These are phyloP conservation scores for Russula olivacea DNA, from an alignment of 768 basidiomycete species.

Conservation along the genomic window DNA sequence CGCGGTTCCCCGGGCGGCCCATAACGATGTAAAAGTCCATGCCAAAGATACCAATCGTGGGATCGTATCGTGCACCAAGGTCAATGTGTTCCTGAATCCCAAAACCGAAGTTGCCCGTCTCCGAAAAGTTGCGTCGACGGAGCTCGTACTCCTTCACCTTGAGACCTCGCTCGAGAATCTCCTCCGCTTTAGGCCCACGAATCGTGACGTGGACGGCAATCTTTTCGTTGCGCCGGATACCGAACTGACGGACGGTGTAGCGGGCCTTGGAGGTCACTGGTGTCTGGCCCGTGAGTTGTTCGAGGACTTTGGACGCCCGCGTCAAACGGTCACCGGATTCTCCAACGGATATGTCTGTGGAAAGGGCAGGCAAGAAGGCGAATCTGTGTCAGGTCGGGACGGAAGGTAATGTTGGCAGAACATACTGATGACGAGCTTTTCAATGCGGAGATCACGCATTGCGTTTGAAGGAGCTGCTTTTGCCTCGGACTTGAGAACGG, in stretches of 20 bases:
- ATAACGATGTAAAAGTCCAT: slow-evolving; percentile 16
- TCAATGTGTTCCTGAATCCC: slow-evolving; percentile 37
- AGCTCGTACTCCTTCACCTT: slow-evolving; percentile 99
- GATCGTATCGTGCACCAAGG: slow-evolving; percentile 13
- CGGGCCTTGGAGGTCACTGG: slow-evolving; percentile 87
- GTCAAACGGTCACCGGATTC: slow-evolving; percentile 38
- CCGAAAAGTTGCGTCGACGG: slow-evolving; percentile 94
- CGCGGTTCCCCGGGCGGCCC: slow-evolving; percentile 29
- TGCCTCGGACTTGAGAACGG: slow-evolving; percentile 62
- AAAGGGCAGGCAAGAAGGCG: slow-evolving; percentile 75
- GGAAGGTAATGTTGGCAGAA: no score
- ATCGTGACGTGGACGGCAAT: slow-evolving; percentile 62
- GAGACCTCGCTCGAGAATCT: slow-evolving; percentile 34
- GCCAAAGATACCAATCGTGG: slow-evolving; percentile 13
- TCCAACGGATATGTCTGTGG: slow-evolving; percentile 97
- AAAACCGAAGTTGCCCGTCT: slow-evolving; percentile 99
- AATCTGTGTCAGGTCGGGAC: slow-evolving; percentile 79
- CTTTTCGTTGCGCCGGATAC: slow-evolving; percentile 99
- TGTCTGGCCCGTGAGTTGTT: slow-evolving; percentile 13
- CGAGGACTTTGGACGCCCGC: slow-evolving; percentile 12
- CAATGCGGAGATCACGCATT: slow-evolving; percentile 21
- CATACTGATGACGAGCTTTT: slow-evolving; percentile 13
- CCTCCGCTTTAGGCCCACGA: slow-evolving; percentile 14
- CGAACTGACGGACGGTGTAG: slow-evolving; percentile 98
- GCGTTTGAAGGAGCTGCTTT: slow-evolving; percentile 86